Evolutionary conservation across 129 eudicot species (phyloP), one percentile per base, ranked within the genome.

Genomic region (Erigeron canadensis): DNA sequence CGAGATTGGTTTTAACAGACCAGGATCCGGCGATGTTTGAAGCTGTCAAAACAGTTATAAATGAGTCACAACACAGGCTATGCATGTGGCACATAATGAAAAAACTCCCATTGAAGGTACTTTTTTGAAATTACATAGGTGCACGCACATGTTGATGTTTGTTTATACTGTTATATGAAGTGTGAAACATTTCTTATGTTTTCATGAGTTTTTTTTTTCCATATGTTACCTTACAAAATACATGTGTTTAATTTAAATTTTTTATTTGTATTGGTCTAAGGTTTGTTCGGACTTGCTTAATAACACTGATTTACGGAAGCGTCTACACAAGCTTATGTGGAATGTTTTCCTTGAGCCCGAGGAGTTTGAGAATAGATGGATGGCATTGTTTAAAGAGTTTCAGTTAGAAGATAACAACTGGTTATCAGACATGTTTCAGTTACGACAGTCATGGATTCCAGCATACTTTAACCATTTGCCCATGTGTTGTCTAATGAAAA

Each of bases 281-380:
- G 7, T 63, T 7, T 63, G n/a, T 12, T 19, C 13, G 0, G 21
- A 45, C 15, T 10, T 23, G 9, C n/a, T 66, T 7, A 22, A 45
- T 1, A 45, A 66, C 34, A 66, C 38, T 1, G 7, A 10, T 15
- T 17, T 51, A 10, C 10, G 47, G n/a, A 37, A 18, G 8, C 5
- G 17, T 37, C 38, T 69, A 8, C 62, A 69, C 60, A 69, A 53
- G 40, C 17, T 50, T 16, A 18, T 69, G 0, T 51, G 75, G 75
- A 57, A 42, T 12, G 12, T 42, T 0, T 12, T 11, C 10, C 19
- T 56, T 1, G 4, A 40, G 19, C 22, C 22, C 3, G 12, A 13
- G 1, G 44, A 59, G 4, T 41, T 70, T 54, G 65, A 56, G 19
- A 5, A 12, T 7, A 2, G 41, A 40, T 41, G 65, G 55, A 12